Conservation (phyloP, 371 early-diverging fungal species). For the Mortierella sp. region DNA sequence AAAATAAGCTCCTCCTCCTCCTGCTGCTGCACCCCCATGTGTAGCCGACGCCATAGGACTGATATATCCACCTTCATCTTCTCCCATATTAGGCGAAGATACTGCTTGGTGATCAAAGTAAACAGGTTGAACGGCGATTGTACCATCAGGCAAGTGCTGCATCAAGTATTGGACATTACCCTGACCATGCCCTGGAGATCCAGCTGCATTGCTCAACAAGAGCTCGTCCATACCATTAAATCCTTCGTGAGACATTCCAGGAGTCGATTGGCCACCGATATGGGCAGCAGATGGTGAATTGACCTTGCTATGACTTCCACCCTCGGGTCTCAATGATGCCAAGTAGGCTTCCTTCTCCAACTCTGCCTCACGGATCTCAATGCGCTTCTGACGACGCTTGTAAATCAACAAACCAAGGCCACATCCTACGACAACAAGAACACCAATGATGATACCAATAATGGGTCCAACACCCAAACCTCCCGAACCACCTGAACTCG, state of each 20-base stretch:
- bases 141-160: constrained; percentile 56
- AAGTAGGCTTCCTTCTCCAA: constrained; percentile 52
- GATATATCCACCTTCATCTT: constrained; percentile 18
- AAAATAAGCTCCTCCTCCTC: constrained; percentile 15
- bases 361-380: constrained; percentile 51
- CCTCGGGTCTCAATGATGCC: constrained; percentile 48
- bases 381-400: constrained; percentile 45
- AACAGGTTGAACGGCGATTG: constrained; percentile 54
- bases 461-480: constrained; percentile 21
- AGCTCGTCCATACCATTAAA: constrained; percentile 37
- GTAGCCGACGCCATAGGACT: constrained; percentile 17
- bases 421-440: constrained; percentile 7
- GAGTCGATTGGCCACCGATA: constrained; percentile 14
- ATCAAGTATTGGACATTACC: constrained; percentile 51
- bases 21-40: not conserved
- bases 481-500: not conserved
- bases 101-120: constrained; percentile 42
- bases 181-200: constrained; percentile 36
- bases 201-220: constrained; percentile 17
- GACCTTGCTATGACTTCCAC: not conserved
- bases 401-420: constrained; percentile 22
- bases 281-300: not conserved
- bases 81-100: constrained; percentile 20
- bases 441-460: constrained; percentile 41
- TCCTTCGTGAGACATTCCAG: constrained; percentile 22